A percentile compares a stretch with the other conserved stretches of the same genome.
Evolutionary conservation across 495 filamentous ascomycete species (phyloP).

Genomic region (Penicillium canescens): DNA sequence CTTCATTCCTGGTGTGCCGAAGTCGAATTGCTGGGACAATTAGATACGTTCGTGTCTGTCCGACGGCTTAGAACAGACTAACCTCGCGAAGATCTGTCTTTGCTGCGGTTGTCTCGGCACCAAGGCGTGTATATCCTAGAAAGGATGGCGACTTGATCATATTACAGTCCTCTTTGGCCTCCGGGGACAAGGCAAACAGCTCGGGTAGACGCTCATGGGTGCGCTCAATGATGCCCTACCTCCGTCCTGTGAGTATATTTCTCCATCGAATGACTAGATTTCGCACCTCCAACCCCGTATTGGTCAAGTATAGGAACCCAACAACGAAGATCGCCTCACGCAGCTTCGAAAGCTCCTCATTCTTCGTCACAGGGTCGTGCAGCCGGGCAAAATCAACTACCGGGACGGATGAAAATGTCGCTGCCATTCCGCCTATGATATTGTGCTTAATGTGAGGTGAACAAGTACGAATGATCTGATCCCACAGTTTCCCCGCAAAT

Average conservation of each 20-base stretch:
- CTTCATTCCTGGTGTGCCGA: constrained; percentile 38
- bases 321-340: constrained; percentile 83
- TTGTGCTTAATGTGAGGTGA: no score
- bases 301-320: constrained; percentile 87
- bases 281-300: constrained; percentile 71
- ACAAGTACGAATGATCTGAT: no score
- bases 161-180: constrained; percentile 77
- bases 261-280: constrained; percentile 27
- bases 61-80: neutral
- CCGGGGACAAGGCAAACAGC: constrained; percentile 78
- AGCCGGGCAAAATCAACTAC: constrained; percentile 73
- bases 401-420: constrained; percentile 70
- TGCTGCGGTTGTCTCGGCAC: constrained; percentile 47
- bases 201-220: constrained; percentile 69
- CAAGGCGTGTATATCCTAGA: constrained; percentile 50
- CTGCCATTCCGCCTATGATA: constrained; percentile 18
- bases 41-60: neutral
- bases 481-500: constrained; percentile 1
- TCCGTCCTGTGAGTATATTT: neutral
- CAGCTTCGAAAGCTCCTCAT: constrained; percentile 67
- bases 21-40: constrained; percentile 41
- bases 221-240: constrained; percentile 60
- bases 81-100: constrained; percentile 45
- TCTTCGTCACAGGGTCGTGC: constrained; percentile 65
- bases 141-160: constrained; percentile 79